Base-by-base conservation (phyloP, 2,329 filamentous ascomycete genomes). In the Exophiala lecanii-corni region DNA sequence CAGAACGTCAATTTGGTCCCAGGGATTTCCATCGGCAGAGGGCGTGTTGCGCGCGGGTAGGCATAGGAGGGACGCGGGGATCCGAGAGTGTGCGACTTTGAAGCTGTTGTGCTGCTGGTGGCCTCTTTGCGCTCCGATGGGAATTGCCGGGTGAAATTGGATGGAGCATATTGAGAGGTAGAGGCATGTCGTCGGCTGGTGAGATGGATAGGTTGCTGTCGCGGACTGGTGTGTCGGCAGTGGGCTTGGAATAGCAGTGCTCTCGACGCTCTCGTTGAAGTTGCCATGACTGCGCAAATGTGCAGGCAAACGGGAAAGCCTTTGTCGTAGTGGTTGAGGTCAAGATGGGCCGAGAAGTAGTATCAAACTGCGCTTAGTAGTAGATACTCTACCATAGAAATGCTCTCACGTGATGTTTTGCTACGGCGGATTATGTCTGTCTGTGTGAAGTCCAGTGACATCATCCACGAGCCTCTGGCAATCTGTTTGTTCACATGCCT, bases 241-340 rank as follows among this genome's bases (percentile, higher is more conserved):
- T 54, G 47, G 13, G 38, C 49, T 51, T 50, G 51, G 38, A 53
- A 55, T 18, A 47, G 26, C 9, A 44, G 35, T 25, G 50, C 53
- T 33, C 45, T 45, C 10, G 45, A 41, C 13, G 50, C 48, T 48
- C 46, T 40, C 2, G 33, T 13, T 17, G 43, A 33, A 9, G 36
- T 20, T 3, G 43, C 47, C 52, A 55, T 55, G 18, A 13, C 18
- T 21, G 32, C n/a, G n/a, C n/a, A n/a, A n/a, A n/a, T n/a, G n/a
- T n/a, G n/a, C n/a, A n/a, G n/a, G n/a, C n/a, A n/a, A n/a, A n/a
- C n/a, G n/a, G n/a, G n/a, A n/a, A n/a, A n/a, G n/a, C n/a, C n/a
- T n/a, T n/a, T n/a, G n/a, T n/a, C n/a, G n/a, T n/a, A n/a, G n/a
- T n/a, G n/a, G n/a, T n/a, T n/a, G n/a, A n/a, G n/a, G n/a, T n/a